Percentiles rank a stretch among this genome's conserved stretches.
phyloP scores from a whole-genome alignment of 225 moss, liverwort and hornwort species.

The Takakia lepidozioides region DNA sequence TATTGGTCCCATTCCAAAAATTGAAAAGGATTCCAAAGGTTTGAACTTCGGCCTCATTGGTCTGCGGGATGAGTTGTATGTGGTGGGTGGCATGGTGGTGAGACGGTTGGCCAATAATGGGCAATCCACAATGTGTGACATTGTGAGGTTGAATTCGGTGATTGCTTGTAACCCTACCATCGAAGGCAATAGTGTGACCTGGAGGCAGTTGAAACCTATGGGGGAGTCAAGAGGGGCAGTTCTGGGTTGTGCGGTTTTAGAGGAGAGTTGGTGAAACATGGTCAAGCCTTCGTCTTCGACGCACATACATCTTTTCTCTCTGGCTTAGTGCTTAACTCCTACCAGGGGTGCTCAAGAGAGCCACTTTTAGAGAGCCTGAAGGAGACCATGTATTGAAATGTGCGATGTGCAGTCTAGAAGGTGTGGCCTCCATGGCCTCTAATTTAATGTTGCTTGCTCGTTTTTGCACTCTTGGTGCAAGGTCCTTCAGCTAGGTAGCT shows the following conservation, averaged over 20 bases:
- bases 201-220: conserved; percentile 31
- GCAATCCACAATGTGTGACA: conserved; percentile 38
- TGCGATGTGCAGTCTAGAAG: too few relatives aligned
- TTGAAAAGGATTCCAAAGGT: conserved; percentile 32
- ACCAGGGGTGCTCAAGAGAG: too few relatives aligned
- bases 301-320: too few relatives aligned
- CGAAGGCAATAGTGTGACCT: conserved; percentile 8
- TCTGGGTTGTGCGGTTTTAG: conserved; percentile 38
- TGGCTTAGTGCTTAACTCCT: too few relatives aligned
- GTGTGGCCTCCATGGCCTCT: too few relatives aligned
- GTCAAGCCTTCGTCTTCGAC: neutral
- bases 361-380: too few relatives aligned
- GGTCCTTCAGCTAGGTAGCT: too few relatives aligned
- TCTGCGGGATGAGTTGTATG: conserved; percentile 28
- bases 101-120: conserved; percentile 30
- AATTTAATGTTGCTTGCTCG: too few relatives aligned
- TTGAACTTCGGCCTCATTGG: conserved; percentile 44
- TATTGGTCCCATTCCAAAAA: conserved; percentile 24
- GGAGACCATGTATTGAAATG: too few relatives aligned
- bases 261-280: conserved; percentile 3
- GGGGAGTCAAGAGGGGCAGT: conserved; percentile 34
- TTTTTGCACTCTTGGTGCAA: too few relatives aligned
- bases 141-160: conserved; percentile 27
- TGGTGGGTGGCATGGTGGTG: conserved; percentile 37
- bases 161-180: conserved; percentile 21